Evolutionary conservation across 176 grass and related monocot species (phyloP).

Genomic region (Melocanna baccifera): DNA sequence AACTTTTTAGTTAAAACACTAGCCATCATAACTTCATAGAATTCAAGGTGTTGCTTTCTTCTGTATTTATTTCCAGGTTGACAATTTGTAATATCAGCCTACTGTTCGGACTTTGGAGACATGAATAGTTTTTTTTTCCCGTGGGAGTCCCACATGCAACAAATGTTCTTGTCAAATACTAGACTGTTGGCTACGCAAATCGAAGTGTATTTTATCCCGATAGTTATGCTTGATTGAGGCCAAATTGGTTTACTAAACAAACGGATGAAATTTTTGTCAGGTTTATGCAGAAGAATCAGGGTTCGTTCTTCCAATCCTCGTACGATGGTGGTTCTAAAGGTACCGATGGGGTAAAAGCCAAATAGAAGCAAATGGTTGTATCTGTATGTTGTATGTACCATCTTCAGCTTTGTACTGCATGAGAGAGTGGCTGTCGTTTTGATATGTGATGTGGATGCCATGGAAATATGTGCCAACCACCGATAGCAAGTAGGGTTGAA

Average conservation of each 20-base stretch:
- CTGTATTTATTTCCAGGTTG: neutral
- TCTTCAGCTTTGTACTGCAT: conserved; percentile 18
- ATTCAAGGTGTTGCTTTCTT: neutral
- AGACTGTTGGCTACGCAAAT: neutral
- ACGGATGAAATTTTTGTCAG: conserved; percentile 33
- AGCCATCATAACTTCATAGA: neutral
- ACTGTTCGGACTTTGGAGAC: neutral
- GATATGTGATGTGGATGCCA: neutral
- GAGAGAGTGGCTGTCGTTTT: conserved; percentile 24
- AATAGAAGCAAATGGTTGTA: neutral
- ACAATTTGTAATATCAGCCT: neutral
- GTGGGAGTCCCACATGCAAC: neutral
- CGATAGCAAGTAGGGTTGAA: too few species aligned
- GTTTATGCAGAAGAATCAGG: conserved; percentile 96
- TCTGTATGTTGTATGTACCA: conserved; percentile 23
- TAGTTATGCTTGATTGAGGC: neutral
- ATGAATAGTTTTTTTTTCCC: neutral
- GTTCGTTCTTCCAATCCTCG: conserved; percentile 49
- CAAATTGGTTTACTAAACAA: neutral
- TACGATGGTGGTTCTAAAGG: conserved; percentile 54
- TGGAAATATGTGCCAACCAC: neutral
- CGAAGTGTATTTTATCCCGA: neutral
- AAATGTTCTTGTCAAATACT: neutral
- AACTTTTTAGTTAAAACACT: neutral
- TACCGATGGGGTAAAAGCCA: conserved; percentile 38